These are phyloP conservation scores for Fusarium sp. DNA, from an alignment of 2,329 filamentous ascomycete species.

Conservation along the genomic window DNA sequence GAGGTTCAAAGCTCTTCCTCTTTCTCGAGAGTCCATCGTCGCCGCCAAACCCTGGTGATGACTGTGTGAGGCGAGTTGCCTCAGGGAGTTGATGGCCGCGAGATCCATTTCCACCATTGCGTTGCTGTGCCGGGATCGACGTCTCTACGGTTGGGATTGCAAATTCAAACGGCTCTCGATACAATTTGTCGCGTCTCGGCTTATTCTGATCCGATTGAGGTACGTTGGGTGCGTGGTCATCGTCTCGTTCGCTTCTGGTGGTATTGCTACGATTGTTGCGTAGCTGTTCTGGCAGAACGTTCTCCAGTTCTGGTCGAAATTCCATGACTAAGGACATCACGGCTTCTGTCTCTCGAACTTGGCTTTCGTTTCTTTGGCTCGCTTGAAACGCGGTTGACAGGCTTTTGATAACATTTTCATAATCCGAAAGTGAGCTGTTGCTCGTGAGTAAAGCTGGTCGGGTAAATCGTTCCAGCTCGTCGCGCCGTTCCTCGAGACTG, in stretches of 20 bases:
- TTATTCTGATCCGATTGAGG: neutral
- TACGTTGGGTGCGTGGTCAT: neutral
- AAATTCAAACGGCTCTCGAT: neutral
- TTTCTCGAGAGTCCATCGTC: accelerated
- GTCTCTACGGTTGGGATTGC: constrained; percentile 1
- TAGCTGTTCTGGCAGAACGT: neutral
- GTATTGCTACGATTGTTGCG: neutral
- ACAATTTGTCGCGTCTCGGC: neutral
- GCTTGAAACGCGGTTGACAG: neutral
- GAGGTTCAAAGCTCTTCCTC: neutral
- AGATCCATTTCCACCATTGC: neutral
- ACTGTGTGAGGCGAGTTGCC: neutral
- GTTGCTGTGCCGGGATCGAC: neutral
- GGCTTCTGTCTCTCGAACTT: constrained; percentile 23
- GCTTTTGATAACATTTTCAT: neutral
- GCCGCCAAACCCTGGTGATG: neutral
- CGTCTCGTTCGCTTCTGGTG: neutral
- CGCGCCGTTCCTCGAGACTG: constrained; percentile 3
- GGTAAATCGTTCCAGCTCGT: constrained; percentile 1
- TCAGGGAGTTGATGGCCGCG: neutral
- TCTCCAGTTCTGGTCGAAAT: constrained; percentile 17
- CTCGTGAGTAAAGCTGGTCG: neutral
- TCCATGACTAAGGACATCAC: constrained; percentile 29
- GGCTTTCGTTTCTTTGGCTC: neutral
- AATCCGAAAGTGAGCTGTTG: neutral